Evolutionary conservation across 805 yeast species (phyloP).

Genomic region (Debaryomyces maramus): DNA sequence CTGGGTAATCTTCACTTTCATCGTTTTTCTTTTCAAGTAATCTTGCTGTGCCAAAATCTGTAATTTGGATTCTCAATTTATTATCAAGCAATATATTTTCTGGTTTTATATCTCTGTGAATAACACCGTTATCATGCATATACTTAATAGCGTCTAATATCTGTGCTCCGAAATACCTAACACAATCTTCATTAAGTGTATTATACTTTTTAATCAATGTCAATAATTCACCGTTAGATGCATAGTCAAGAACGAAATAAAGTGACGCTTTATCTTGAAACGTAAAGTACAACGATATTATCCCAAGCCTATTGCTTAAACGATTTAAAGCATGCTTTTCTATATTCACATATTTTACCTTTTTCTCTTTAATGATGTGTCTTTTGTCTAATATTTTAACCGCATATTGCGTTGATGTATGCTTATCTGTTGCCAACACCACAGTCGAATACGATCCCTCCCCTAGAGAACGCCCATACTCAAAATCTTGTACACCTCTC

Average conservation of each 20-base stretch:
- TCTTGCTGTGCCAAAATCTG: conserved; percentile 86
- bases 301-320: conserved; percentile 58
- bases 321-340: conserved; percentile 79
- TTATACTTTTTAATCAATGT: conserved; percentile 66
- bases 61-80: conserved; percentile 61
- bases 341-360: conserved; percentile 80
- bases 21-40: conserved; percentile 54
- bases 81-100: conserved; percentile 72
- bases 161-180: conserved; percentile 70
- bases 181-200: conserved; percentile 68
- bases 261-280: conserved; percentile 75
- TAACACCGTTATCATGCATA: conserved; percentile 73
- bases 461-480: conserved; percentile 42
- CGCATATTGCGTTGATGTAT: conserved; percentile 62
- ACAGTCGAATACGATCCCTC: conserved; percentile 50
- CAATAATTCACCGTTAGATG: conserved; percentile 75
- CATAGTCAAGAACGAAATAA: conserved; percentile 76
- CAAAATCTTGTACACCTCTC: conserved; percentile 41
- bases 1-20: conserved; percentile 55
- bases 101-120: conserved; percentile 82
- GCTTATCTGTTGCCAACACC: conserved; percentile 48
- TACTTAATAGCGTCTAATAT: conserved; percentile 68
- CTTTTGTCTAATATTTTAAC: conserved; percentile 74
- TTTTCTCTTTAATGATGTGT: conserved; percentile 77
- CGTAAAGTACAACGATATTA: conserved; percentile 70